Conservation (phyloP, 1,139 yeast genomes). For the Protomyces pachydermus region DNA sequence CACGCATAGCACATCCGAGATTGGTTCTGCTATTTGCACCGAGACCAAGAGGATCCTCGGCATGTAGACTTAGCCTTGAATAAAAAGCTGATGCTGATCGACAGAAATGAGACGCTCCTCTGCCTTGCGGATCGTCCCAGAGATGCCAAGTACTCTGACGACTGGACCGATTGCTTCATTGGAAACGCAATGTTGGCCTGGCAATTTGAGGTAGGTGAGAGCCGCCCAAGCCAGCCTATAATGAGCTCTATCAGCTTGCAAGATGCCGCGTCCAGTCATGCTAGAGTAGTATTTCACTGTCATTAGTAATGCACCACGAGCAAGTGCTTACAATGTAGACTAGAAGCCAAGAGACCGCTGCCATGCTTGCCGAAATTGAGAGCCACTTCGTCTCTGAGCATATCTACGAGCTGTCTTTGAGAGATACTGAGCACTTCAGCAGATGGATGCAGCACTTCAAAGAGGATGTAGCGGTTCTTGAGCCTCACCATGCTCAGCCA, state of each 20-base stretch:
- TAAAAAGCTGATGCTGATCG: slow-evolving; percentile 3
- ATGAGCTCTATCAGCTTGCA: slow-evolving; percentile 68
- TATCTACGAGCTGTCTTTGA: slow-evolving; percentile 32
- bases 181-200: slow-evolving; percentile 32
- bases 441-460: slow-evolving; percentile 56
- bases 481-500: slow-evolving; percentile 65
- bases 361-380: slow-evolving; percentile 75
- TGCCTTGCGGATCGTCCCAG: slow-evolving; percentile 81
- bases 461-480: slow-evolving; percentile 75
- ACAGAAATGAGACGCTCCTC: slow-evolving; percentile 49
- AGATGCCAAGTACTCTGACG: slow-evolving; percentile 60
- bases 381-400: slow-evolving; percentile 52
- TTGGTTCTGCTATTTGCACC: slow-evolving; percentile 65
- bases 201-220: slow-evolving; percentile 50
- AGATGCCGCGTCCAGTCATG: slow-evolving; percentile 76
- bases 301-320: slow-evolving; percentile 34
- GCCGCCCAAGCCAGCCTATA: slow-evolving; percentile 64
- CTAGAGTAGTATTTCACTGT: slow-evolving; percentile 71
- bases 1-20: slow-evolving; percentile 69
- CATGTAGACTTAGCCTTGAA: not conserved
- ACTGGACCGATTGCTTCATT: slow-evolving; percentile 51
- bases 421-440: slow-evolving; percentile 13
- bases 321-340: slow-evolving; percentile 27
- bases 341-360: slow-evolving; percentile 50
- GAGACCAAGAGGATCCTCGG: slow-evolving; percentile 17